These are phyloP conservation scores for Blumeria hordei DNA, from an alignment of 2,329 filamentous ascomycete genomes.

Conservation along the genomic window DNA sequence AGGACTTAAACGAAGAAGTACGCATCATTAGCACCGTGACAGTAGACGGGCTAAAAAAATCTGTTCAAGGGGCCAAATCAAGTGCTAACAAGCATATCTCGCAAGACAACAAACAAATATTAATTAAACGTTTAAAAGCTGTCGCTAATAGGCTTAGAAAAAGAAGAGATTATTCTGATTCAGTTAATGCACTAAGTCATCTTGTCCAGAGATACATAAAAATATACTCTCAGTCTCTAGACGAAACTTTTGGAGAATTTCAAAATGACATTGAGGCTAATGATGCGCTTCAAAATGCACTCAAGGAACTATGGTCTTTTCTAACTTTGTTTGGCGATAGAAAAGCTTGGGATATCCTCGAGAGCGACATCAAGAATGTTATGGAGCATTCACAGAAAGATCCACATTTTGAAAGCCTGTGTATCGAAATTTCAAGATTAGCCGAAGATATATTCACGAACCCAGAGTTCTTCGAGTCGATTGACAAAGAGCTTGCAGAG, in stretches of 20 bases:
- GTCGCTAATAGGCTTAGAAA: conserved; percentile 50
- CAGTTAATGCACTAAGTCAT: conserved; percentile 52
- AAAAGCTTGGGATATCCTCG: conserved; percentile 51
- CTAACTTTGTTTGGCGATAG: conserved; percentile 56
- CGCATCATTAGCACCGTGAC: conserved; percentile 23
- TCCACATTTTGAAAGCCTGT: conserved; percentile 57
- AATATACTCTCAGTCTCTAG: conserved; percentile 49
- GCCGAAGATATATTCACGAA: conserved; percentile 66
- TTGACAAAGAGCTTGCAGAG: conserved; percentile 25
- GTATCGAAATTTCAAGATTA: conserved; percentile 47
- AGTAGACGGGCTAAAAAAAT: conserved; percentile 20
- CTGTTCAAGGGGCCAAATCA: conserved; percentile 33
- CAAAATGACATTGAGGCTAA: conserved; percentile 53
- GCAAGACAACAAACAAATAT: conserved; percentile 46
- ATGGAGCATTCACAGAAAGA: conserved; percentile 53
- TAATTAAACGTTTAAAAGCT: conserved; percentile 53
- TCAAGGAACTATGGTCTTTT: conserved; percentile 60
- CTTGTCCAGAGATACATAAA: conserved; percentile 58
- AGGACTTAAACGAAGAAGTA: conserved; percentile 37
- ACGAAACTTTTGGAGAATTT: conserved; percentile 39
- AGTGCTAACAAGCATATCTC: conserved; percentile 53
- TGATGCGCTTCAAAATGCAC: conserved; percentile 45
- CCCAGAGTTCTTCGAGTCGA: conserved; percentile 62
- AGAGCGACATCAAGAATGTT: conserved; percentile 42
- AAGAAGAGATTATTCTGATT: conserved; percentile 62